Percentiles rank a stretch among this genome's conserved stretches.
phyloP scores from a whole-genome alignment of 2,329 filamentous ascomycete species.

The Phialophora verrucosa region DNA sequence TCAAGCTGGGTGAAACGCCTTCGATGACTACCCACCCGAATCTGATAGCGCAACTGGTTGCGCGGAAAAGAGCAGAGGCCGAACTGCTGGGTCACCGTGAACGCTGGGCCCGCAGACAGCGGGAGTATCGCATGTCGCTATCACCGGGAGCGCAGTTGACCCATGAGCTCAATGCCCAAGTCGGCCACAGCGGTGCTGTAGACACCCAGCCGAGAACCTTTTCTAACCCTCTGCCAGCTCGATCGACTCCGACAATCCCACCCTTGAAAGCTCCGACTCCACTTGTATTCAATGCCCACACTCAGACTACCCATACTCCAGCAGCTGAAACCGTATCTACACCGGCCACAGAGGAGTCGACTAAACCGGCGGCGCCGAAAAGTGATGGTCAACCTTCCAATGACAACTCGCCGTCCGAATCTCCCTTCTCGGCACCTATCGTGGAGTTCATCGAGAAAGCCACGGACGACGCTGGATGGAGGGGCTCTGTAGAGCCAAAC shows the following conservation, averaged over 20 bases:
- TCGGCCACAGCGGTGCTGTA: background rate
- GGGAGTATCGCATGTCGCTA: constrained; percentile 25
- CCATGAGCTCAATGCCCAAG: constrained; percentile 17
- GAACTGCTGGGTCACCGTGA: constrained; percentile 28
- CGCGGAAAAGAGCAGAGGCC: constrained; percentile 33
- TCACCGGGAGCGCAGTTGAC: constrained; percentile 25
- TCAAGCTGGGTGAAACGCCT: constrained; percentile 30
- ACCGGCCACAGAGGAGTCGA: constrained; percentile 20
- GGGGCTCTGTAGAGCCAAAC: constrained; percentile 8
- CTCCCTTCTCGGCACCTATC: constrained; percentile 30
- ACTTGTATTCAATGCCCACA: constrained; percentile 3
- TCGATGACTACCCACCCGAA: constrained; percentile 26
- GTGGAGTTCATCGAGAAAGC: constrained; percentile 29
- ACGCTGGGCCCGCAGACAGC: constrained; percentile 31
- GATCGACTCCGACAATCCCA: constrained; percentile 2
- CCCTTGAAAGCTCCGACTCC: constrained; percentile 4
- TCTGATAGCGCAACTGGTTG: constrained; percentile 33
- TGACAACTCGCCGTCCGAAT: constrained; percentile 28
- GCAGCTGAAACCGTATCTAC: constrained; percentile 16
- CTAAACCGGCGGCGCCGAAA: background rate
- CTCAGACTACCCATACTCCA: constrained; percentile 5
- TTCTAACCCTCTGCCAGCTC: constrained; percentile 24
- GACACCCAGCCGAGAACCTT: constrained; percentile 10
- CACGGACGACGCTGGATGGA: constrained; percentile 27
- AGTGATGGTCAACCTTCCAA: constrained; percentile 5